Percentiles rank a stretch among this genome's conserved stretches.
Conservation (phyloP, 495 filamentous ascomycete genomes). For the Podospora anserina region DNA sequence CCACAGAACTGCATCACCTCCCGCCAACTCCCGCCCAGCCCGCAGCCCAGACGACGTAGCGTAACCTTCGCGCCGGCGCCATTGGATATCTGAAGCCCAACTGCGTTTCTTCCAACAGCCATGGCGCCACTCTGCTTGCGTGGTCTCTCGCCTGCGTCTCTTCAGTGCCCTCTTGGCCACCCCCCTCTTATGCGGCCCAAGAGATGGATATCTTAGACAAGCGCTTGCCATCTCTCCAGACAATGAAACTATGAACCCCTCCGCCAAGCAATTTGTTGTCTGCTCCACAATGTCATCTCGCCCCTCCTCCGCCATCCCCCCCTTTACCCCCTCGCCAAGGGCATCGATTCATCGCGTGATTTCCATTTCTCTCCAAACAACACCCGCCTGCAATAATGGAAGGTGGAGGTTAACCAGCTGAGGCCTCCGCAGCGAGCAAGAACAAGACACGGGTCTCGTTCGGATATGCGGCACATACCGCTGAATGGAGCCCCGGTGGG, state of each 20-base stretch:
- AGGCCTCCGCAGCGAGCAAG: slow-evolving; percentile 9
- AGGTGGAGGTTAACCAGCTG: neutral
- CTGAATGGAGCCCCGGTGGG: neutral
- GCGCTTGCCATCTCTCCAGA: neutral
- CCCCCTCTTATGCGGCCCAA: neutral
- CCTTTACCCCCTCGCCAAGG: slow-evolving; percentile 20
- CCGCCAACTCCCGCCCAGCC: neutral
- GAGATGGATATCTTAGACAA: neutral
- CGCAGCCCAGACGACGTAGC: neutral
- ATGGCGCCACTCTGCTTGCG: slow-evolving; percentile 5
- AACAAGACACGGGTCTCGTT: neutral
- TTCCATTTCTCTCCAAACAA: slow-evolving; percentile 1
- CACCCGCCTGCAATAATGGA: neutral
- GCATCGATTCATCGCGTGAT: slow-evolving; percentile 5
- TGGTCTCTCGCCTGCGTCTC: neutral
- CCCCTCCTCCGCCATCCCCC: slow-evolving; percentile 7
- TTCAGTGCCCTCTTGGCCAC: neutral
- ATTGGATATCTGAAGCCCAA: neutral
- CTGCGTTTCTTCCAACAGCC: neutral
- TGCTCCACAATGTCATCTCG: neutral
- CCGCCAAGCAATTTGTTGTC: neutral
- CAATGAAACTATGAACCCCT: slow-evolving; percentile 7
- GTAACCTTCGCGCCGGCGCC: neutral
- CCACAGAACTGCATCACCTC: neutral
- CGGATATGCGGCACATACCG: slow-evolving; percentile 10